A percentile compares a stretch with the other conserved stretches of the same genome.
phyloP scores from a whole-genome alignment of 1,139 yeast genomes.

The Blastobotrys buckinghamii region DNA sequence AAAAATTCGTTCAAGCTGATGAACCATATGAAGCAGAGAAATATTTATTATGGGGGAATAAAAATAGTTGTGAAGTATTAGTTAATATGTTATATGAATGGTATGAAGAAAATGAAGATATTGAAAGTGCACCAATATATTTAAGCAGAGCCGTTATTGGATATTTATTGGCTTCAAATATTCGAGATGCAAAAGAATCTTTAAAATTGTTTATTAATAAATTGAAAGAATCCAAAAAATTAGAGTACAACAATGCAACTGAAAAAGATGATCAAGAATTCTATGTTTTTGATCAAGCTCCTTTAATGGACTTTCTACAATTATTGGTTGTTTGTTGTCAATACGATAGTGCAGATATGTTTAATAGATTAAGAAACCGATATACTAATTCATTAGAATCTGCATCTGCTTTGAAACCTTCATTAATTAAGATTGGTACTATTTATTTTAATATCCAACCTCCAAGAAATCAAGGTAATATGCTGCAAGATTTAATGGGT shows the following conservation, averaged over 20 bases:
- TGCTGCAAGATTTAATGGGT: conserved; percentile 83
- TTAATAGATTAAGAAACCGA: conserved; percentile 47
- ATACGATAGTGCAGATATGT: conserved; percentile 46
- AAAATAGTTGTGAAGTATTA: conserved; percentile 50
- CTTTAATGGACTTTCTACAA: conserved; percentile 62
- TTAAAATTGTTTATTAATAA: conserved; percentile 38
- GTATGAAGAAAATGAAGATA: conserved; percentile 37
- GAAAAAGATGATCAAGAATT: conserved; percentile 17
- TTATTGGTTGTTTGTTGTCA: conserved; percentile 58
- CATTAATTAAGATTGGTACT: conserved; percentile 39
- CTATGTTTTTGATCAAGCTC: conserved; percentile 28
- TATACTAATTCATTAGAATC: conserved; percentile 47
- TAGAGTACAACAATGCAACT: conserved; percentile 14
- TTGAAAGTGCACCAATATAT: conserved; percentile 45
- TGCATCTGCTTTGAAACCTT: conserved; percentile 31
- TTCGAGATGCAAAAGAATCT: conserved; percentile 50
- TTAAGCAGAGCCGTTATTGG: conserved; percentile 62
- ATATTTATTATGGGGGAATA: conserved; percentile 64
- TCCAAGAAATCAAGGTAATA: conserved; percentile 50
- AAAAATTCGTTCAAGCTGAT: conserved; percentile 43
- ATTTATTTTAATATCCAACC: conserved; percentile 53
- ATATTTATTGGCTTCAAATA: conserved; percentile 58
- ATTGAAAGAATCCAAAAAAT: conserved; percentile 20
- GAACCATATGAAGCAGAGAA: conserved; percentile 46
- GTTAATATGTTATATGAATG: conserved; percentile 53